phyloP scores from a whole-genome alignment of 768 basidiomycete genomes.

The Tricholoma hemisulphureum region DNA sequence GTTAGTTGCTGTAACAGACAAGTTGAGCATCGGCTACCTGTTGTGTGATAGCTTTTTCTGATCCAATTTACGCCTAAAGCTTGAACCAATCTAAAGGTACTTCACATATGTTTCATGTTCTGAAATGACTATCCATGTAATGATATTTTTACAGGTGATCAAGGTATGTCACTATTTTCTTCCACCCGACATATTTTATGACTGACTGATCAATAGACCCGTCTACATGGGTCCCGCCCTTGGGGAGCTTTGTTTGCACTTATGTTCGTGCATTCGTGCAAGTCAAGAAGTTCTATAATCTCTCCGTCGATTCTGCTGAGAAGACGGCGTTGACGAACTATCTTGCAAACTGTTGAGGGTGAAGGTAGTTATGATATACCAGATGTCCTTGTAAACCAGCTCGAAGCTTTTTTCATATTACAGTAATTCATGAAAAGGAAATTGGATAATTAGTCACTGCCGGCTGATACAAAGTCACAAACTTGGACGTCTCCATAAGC shows the following conservation, averaged over 20 bases:
- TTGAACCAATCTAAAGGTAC: constrained; percentile 45
- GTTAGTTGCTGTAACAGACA: constrained; percentile 47
- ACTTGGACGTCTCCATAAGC: too few species aligned
- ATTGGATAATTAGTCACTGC: too few species aligned
- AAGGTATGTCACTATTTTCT: constrained; percentile 25
- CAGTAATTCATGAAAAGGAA: too few species aligned
- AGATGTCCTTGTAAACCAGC: not conserved
- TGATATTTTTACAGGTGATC: constrained; percentile 48
- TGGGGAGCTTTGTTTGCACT: constrained; percentile 48
- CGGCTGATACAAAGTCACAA: too few species aligned
- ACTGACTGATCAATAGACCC: constrained; percentile 32
- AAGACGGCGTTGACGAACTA: constrained; percentile 45
- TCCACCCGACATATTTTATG: not conserved
- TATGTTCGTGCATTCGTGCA: constrained; percentile 55
- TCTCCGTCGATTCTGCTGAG: constrained; percentile 51
- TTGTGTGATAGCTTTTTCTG: not conserved
- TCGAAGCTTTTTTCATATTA: too few species aligned
- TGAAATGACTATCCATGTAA: too few species aligned
- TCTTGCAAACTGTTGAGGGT: constrained; percentile 35
- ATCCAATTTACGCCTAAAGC: constrained; percentile 17
- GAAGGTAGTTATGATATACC: not conserved
- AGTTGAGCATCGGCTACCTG: constrained; percentile 31
- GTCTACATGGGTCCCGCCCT: constrained; percentile 51
- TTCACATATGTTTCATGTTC: too few species aligned
- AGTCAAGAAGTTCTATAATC: constrained; percentile 48